These are phyloP conservation scores for Mixia osmundae DNA, from an alignment of 1,284 basidiomycete genomes.

Conservation along the genomic window DNA sequence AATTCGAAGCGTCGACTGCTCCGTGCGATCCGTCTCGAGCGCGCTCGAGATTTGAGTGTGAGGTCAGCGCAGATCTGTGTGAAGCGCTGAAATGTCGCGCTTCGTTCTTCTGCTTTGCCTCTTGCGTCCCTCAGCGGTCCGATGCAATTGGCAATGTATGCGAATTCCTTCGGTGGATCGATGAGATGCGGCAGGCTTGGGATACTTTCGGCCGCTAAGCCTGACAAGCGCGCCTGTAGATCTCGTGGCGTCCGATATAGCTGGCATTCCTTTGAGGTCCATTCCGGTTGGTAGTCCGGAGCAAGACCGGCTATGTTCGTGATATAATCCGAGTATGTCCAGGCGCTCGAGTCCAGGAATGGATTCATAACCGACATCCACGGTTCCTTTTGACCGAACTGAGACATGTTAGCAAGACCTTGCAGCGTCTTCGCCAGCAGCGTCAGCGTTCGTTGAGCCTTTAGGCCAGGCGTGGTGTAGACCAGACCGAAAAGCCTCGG, in stretches of 20 bases:
- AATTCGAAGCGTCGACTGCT: too few relatives aligned
- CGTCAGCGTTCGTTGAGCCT: slow-evolving; percentile 16
- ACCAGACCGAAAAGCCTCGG: slow-evolving; percentile 16
- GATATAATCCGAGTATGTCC: slow-evolving; percentile 16
- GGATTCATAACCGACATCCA: slow-evolving; percentile 20
- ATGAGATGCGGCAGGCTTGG: slow-evolving; percentile 17
- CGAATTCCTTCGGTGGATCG: slow-evolving; percentile 17
- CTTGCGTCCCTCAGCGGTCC: too few relatives aligned
- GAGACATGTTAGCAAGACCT: slow-evolving; percentile 17
- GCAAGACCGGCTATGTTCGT: slow-evolving; percentile 11
- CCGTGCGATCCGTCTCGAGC: too few relatives aligned
- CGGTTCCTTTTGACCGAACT: slow-evolving; percentile 19
- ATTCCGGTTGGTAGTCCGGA: slow-evolving; percentile 11
- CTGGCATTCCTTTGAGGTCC: slow-evolving; percentile 15
- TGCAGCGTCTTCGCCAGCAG: slow-evolving; percentile 18
- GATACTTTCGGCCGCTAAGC: slow-evolving; percentile 15
- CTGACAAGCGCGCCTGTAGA: slow-evolving; percentile 9
- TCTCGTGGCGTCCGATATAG: slow-evolving; percentile 14
- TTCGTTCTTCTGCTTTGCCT: too few relatives aligned
- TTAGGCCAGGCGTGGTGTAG: slow-evolving; percentile 10
- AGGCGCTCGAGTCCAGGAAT: slow-evolving; percentile 16
- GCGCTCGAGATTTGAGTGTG: too few relatives aligned
- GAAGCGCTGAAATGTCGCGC: too few relatives aligned
- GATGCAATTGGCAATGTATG: slow-evolving; percentile 8
- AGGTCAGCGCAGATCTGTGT: too few relatives aligned